Evolutionary conservation across 805 yeast species (phyloP).

Genomic region (Kodamaea sagamina): DNA sequence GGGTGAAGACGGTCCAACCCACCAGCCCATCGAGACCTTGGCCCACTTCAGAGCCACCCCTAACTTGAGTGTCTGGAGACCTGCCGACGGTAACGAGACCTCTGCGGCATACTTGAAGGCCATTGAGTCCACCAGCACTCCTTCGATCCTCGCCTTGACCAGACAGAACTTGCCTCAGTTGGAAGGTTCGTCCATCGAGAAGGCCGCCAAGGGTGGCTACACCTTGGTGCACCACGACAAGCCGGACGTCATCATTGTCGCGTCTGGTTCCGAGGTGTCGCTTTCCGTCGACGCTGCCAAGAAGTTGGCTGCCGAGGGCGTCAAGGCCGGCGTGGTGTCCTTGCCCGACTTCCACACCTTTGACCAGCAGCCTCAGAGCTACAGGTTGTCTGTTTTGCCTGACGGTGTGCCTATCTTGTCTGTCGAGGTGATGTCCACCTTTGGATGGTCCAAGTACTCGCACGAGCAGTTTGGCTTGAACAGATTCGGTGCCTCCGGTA

Average conservation of each 20-base stretch:
- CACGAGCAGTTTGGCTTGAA: conserved; percentile 96
- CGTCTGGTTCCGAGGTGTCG: conserved; percentile 95
- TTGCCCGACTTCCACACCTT: conserved; percentile 92
- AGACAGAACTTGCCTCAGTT: conserved; percentile 93
- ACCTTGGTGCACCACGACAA: conserved; percentile 58
- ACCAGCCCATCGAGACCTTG: conserved; percentile 87
- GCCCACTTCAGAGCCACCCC: conserved; percentile 87
- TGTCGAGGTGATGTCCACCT: conserved; percentile 88
- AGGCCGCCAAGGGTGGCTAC: conserved; percentile 95
- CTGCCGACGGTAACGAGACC: conserved; percentile 89
- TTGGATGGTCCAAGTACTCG: conserved; percentile 93
- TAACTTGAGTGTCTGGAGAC: conserved; percentile 85
- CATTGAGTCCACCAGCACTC: conserved; percentile 60
- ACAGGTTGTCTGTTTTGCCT: conserved; percentile 85
- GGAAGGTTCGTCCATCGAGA: conserved; percentile 87
- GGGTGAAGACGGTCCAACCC: conserved; percentile 95
- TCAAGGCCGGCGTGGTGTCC: conserved; percentile 82
- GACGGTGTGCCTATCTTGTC: conserved; percentile 92
- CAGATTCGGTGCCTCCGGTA: conserved; percentile 97
- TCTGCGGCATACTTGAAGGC: conserved; percentile 80
- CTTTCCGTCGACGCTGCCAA: conserved; percentile 82
- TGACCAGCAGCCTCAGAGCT: conserved; percentile 78
- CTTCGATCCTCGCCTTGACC: conserved; percentile 73
- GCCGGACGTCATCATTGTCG: conserved; percentile 70
- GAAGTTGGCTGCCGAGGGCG: conserved; percentile 62